Evolutionary conservation across 2,329 filamentous ascomycete genomes (phyloP).

Genomic region (Diaporthe citrichinensis): DNA sequence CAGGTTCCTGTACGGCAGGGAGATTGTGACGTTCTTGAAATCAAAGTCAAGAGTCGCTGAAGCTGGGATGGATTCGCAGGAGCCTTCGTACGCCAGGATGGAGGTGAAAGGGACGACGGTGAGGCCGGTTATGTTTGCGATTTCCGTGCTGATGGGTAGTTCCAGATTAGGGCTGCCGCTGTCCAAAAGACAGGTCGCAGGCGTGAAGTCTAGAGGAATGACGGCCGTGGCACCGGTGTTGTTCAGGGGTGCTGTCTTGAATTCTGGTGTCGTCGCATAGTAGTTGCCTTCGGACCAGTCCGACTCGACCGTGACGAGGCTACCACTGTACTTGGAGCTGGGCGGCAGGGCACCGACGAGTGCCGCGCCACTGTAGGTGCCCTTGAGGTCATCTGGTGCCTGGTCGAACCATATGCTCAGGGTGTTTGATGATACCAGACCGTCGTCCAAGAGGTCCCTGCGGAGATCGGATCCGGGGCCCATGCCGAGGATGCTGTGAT

Average conservation of each 20-base stretch:
- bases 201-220: neutral
- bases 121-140: constrained; percentile 9
- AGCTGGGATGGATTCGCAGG: constrained; percentile 12
- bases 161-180: constrained; percentile 16
- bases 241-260: neutral
- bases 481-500: constrained; percentile 20
- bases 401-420: constrained; percentile 4
- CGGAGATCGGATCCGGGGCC: neutral
- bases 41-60: neutral
- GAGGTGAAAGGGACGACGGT: neutral
- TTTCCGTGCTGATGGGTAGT: neutral
- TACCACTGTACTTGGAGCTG: neutral
- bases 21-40: neutral
- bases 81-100: neutral
- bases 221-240: neutral
- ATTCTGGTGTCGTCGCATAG: neutral
- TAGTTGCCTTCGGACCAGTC: constrained; percentile 9
- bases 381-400: neutral
- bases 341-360: neutral
- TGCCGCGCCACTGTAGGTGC: neutral
- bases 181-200: constrained; percentile 12
- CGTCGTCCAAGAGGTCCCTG: neutral
- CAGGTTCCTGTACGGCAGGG: constrained; percentile 3
- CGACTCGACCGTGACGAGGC: neutral
- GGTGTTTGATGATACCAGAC: neutral